These are phyloP conservation scores for Rickenella mellea DNA, from an alignment of 768 basidiomycete genomes.

Conservation along the genomic window DNA sequence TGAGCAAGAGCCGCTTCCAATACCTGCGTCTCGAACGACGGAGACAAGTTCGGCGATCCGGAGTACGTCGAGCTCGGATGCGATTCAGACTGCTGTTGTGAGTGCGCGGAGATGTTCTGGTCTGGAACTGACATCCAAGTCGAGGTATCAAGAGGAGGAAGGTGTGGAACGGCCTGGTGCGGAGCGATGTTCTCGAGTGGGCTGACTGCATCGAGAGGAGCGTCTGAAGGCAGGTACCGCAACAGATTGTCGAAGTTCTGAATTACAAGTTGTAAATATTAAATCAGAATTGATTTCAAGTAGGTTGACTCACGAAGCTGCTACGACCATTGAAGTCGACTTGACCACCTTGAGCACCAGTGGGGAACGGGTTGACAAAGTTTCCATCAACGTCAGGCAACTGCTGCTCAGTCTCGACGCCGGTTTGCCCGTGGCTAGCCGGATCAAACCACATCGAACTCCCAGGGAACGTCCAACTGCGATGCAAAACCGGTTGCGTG, in stretches of 20 bases:
- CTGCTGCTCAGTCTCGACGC: background rate
- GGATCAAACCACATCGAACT: background rate
- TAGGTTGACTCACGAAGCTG: too few species aligned
- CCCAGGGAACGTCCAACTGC: background rate
- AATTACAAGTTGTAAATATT: too few species aligned
- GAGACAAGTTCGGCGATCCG: too few species aligned
- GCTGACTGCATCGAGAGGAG: too few species aligned
- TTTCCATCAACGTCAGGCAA: background rate
- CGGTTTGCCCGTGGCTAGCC: background rate
- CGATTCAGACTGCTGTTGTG: background rate
- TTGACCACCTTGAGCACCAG: background rate
- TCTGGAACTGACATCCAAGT: background rate
- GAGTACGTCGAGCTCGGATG: background rate
- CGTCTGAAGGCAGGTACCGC: too few species aligned
- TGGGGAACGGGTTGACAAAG: background rate
- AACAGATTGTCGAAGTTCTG: too few species aligned
- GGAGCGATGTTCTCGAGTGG: conserved; percentile 1
- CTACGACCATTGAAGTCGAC: background rate
- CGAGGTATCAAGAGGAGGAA: background rate
- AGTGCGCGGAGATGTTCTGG: background rate
- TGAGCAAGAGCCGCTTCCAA: background rate
- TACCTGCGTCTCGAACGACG: background rate
- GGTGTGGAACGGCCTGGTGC: background rate
- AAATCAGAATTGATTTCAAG: too few species aligned
- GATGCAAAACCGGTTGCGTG: background rate